phyloP scores from a whole-genome alignment of 2,329 filamentous ascomycete species.

The Aureobasidium sp. region DNA sequence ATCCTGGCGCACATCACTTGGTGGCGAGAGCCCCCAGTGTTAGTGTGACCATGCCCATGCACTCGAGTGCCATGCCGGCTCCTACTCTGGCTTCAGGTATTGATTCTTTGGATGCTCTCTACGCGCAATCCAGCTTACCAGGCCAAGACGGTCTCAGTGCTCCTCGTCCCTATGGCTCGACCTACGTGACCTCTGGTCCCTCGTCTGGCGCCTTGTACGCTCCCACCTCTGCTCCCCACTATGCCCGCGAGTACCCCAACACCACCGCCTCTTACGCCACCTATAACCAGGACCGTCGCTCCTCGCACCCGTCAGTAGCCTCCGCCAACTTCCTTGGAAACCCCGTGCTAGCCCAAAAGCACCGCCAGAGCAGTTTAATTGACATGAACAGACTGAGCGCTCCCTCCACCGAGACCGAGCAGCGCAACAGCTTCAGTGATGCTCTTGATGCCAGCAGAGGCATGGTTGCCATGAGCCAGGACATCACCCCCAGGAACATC shows the following conservation, averaged over 20 bases:
- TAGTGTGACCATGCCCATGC: conserved; percentile 59
- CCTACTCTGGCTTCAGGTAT: conserved; percentile 63
- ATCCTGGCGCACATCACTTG: conserved; percentile 52
- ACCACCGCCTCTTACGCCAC: conserved; percentile 43
- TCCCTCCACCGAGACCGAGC: conserved; percentile 46
- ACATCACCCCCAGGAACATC: conserved; percentile 79
- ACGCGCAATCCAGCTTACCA: conserved; percentile 59
- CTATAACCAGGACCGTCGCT: conserved; percentile 59
- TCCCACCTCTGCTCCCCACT: conserved; percentile 64
- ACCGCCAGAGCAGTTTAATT: conserved; percentile 57
- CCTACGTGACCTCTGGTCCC: conserved; percentile 64
- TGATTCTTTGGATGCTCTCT: conserved; percentile 55
- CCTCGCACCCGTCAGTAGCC: conserved; percentile 76
- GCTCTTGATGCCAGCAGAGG: conserved; percentile 87
- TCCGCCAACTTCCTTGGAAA: conserved; percentile 46
- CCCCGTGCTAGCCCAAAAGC: conserved; percentile 37
- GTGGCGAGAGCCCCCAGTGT: conserved; percentile 54
- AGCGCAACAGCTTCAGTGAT: conserved; percentile 69
- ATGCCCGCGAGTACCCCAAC: conserved; percentile 62
- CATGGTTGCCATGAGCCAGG: conserved; percentile 94
- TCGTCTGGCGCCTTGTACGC: conserved; percentile 63
- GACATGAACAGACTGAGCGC: conserved; percentile 56
- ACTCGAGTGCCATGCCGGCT: conserved; percentile 63
- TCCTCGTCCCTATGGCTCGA: conserved; percentile 64
- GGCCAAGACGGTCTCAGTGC: conserved; percentile 66